phyloP scores from a whole-genome alignment of 202 grass and related monocot genomes.

The Setaria italica region DNA sequence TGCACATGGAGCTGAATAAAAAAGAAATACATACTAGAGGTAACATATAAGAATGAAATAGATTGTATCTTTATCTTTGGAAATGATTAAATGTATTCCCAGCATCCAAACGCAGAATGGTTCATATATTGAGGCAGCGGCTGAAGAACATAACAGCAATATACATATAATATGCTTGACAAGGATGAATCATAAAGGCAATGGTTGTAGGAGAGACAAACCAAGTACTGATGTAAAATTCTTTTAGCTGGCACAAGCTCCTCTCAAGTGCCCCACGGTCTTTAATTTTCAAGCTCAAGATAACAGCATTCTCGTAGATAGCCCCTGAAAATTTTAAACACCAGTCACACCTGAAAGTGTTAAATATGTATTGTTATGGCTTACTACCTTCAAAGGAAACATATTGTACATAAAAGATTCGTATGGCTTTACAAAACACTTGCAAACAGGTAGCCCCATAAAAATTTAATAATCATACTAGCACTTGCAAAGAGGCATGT shows the following conservation, averaged over 20 bases:
- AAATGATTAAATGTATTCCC: not conserved
- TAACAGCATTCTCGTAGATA: constrained; percentile 78
- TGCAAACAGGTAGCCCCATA: not conserved
- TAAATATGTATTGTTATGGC: not conserved
- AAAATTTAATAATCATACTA: not conserved
- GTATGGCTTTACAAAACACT: not conserved
- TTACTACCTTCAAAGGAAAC: not conserved
- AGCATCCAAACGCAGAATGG: constrained; percentile 6
- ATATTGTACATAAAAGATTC: not conserved
- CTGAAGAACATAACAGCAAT: not conserved
- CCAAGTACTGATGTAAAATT: not conserved
- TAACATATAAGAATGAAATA: not conserved
- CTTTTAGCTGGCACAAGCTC: constrained; percentile 9
- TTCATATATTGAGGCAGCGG: not conserved
- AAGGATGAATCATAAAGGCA: not conserved
- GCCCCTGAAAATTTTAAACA: constrained; percentile 60
- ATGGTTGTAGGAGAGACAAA: not conserved
- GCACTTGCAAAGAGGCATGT: constrained; percentile 27
- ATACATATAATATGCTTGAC: not conserved
- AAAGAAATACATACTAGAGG: not conserved
- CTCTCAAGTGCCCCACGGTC: constrained; percentile 72
- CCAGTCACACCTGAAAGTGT: not conserved
- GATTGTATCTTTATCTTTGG: not conserved
- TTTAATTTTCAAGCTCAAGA: constrained; percentile 70
- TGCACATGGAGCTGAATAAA: not conserved